Evolutionary conservation across 768 basidiomycete genomes (phyloP), one percentile per base, ranked within the genome.

Genomic region (Boletus bicolor): DNA sequence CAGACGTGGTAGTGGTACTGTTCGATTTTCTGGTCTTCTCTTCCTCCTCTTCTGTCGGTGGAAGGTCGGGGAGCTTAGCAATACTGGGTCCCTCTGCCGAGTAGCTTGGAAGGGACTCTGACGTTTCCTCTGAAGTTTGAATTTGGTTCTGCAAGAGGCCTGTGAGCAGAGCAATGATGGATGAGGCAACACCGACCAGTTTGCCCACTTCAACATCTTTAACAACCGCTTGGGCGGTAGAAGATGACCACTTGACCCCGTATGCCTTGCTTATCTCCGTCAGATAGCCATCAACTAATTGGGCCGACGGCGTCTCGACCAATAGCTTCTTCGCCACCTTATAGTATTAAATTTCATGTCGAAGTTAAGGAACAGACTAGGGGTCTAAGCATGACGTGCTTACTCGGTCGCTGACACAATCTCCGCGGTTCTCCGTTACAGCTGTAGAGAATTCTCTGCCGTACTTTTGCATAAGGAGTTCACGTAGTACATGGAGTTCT

Each of bases 381-480:
- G 34, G 19, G 30, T 19, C 19, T 28, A 45, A 43, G 24, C 45
- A 45, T 28, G 26, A 49, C 36, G 38, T 52, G 60, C 85, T 73
- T 73, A 93, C 92, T 57, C 97, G 84, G 47, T 88, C 84, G 60
- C 84, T 90, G 43, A 99, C 95, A 71, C 86, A 85, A 15, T 77
- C 76, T 61, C 89, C 85, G 43, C 78, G 82, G 70, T 96, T 94
- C 70, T 94, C 91, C 80, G 93, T 90, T 2, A 90, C 85, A n/a
- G 82, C 81, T 17, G 86, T 61, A 15, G 94, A 84, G 69, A 91
- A 98, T 45, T 94, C 92, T 21, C 96, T 85, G 17, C 96, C 94
- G 68, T 86, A 97, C 74, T 97, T 97, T 70, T 94, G 91, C 89
- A 95, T 91, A 55, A 99, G 80, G 69, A 98, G 83, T 69, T 98